Base-by-base conservation (phyloP, 371 early-diverging fungal genomes). In the Batkoa obscura region DNA sequence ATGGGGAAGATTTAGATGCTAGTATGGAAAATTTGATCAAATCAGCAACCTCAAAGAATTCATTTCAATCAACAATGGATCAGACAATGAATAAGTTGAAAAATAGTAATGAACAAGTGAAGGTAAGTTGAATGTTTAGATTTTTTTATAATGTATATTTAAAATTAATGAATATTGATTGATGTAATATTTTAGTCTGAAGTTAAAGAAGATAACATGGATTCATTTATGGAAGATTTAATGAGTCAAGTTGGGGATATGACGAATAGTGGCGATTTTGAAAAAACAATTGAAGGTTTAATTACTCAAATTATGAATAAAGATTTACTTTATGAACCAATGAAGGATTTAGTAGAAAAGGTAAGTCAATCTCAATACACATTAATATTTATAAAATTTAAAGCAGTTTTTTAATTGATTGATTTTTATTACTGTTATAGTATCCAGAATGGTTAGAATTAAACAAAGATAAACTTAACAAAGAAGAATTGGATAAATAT, bases 291-390 rank as follows among this genome's bases (percentile, higher is more conserved):
- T 13, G 88, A 86, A 59, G 81, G 80, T 23, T 81, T 94, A 73
- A 85, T 95, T 80, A 80, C 84, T 50, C 80, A 87, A 64, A 67
- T 95, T 38, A 84, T 91, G 83, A 81, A 84, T 50, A 89, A 87
- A 63, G 94, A 93, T 46, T 64, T 93, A 42, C 72, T 95, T 23
- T 86, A 89, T 67, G 94, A 94, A 62, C 94, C 94, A 10, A 83
- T 95, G 78, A 82, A 83, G 68, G 90, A 92, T 53, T 67, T 95
- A 55, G 71, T 75, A 30, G 64, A 57, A 3, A 82, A 81, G 75
- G 83, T 83, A 71, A 42, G 52, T 2, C 50, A 43, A 61, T 23
- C 3, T 33, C 48, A 50, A n/a, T 23, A 23, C 23, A 46, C 31
- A 8, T 42, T 38, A 33, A 47, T 39, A n/a, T 23, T 23, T 23